phyloP scores from a whole-genome alignment of 2,329 filamentous ascomycete species.

The Leptographium lundbergii region DNA sequence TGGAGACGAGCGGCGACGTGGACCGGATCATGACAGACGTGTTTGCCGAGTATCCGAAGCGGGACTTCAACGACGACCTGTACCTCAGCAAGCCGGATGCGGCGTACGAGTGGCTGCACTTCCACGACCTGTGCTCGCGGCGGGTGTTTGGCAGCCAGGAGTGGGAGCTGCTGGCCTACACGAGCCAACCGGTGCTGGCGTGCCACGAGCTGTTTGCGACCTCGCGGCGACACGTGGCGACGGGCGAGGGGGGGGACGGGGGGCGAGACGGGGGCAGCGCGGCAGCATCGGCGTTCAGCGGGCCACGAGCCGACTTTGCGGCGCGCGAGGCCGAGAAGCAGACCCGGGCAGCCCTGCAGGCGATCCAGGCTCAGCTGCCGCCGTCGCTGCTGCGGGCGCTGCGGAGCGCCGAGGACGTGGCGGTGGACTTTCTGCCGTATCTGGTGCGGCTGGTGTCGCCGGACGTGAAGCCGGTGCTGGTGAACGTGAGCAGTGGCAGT shows the following conservation, averaged over 20 bases:
- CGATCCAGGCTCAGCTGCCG: slow-evolving; percentile 59
- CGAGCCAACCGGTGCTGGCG: slow-evolving; percentile 74
- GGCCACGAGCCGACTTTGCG: slow-evolving; percentile 72
- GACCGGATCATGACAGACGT: slow-evolving; percentile 72
- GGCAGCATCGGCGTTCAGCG: slow-evolving; percentile 41
- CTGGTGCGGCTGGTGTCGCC: slow-evolving; percentile 74
- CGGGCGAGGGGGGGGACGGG: not conserved
- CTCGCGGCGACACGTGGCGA: slow-evolving; percentile 39
- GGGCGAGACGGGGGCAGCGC: slow-evolving; percentile 24
- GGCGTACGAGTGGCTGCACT: slow-evolving; percentile 91
- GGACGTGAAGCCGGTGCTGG: slow-evolving; percentile 79
- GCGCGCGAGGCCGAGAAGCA: slow-evolving; percentile 72
- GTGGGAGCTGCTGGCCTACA: slow-evolving; percentile 82
- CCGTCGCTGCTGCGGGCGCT: slow-evolving; percentile 64
- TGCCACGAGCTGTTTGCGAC: slow-evolving; percentile 88
- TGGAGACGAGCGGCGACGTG: slow-evolving; percentile 66
- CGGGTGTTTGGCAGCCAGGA: slow-evolving; percentile 75
- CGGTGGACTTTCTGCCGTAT: slow-evolving; percentile 75
- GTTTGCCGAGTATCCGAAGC: slow-evolving; percentile 73
- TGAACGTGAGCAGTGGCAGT: slow-evolving; percentile 51
- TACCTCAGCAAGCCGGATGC: slow-evolving; percentile 76
- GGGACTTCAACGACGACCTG: slow-evolving; percentile 86
- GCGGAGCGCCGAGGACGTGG: slow-evolving; percentile 63
- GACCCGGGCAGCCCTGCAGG: slow-evolving; percentile 60
- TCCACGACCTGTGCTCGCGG: slow-evolving; percentile 74